A percentile compares a stretch with the other conserved stretches of the same genome.
These are phyloP conservation scores for Aspergillus funiculosus DNA, from an alignment of 495 filamentous ascomycete species.

Conservation along the genomic window DNA sequence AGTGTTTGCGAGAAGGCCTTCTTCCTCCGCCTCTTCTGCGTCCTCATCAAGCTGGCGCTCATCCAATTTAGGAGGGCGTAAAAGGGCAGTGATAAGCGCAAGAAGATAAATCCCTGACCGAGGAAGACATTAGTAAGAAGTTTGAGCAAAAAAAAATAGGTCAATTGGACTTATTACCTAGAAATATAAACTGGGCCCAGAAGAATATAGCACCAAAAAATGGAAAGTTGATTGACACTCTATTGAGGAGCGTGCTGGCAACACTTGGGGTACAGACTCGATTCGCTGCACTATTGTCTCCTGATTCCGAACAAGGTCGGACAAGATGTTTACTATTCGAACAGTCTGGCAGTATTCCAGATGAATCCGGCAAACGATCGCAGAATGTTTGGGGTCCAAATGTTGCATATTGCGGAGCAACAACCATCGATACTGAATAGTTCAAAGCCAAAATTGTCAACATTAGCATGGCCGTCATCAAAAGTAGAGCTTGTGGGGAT, in stretches of 20 bases:
- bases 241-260: conserved; percentile 86
- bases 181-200: conserved; percentile 90
- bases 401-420: conserved; percentile 90
- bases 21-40: conserved; percentile 90
- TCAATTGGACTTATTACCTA: conserved; percentile 49
- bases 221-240: conserved; percentile 90
- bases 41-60: conserved; percentile 76
- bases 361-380: conserved; percentile 51
- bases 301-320: conserved; percentile 71
- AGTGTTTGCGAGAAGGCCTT: conserved; percentile 78
- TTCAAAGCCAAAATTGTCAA: conserved; percentile 85
- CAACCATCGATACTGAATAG: conserved; percentile 83
- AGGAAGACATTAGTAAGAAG: not conserved
- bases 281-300: conserved; percentile 53
- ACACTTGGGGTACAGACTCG: conserved; percentile 86
- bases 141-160: not conserved
- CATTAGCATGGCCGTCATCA: conserved; percentile 84
- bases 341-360: conserved; percentile 69
- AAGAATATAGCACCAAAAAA: conserved; percentile 91
- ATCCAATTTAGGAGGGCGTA: conserved; percentile 73
- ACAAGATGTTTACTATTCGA: conserved; percentile 63
- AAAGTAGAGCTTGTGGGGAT: conserved; percentile 83
- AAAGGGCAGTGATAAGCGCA: conserved; percentile 65
- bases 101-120: conserved; percentile 66
- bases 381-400: conserved; percentile 96